Percentiles rank a stretch among this genome's conserved stretches.
phyloP scores from a whole-genome alignment of 2,329 filamentous ascomycete genomes.

The Exophiala xenobiotica region DNA sequence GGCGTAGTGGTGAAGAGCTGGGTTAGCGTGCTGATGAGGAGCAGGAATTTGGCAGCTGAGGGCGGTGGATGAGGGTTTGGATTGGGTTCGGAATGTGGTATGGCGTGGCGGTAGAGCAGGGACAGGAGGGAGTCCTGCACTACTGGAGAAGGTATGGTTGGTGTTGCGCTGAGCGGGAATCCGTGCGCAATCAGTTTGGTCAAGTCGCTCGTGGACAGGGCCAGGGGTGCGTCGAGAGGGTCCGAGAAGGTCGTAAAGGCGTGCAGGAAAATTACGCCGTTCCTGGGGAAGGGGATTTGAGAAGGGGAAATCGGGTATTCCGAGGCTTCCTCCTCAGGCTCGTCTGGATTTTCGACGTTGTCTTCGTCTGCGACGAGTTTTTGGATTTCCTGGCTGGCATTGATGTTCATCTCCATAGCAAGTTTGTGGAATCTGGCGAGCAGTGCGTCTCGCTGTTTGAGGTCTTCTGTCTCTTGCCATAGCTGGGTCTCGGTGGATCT shows the following conservation, averaged over 20 bases:
- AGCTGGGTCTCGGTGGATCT: constrained; percentile 51
- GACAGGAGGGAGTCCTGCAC: constrained; percentile 24
- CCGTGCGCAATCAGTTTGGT: constrained; percentile 24
- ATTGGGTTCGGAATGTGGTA: constrained; percentile 10
- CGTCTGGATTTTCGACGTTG: constrained; percentile 7
- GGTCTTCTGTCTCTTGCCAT: constrained; percentile 50
- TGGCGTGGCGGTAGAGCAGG: constrained; percentile 19
- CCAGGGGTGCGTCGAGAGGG: constrained; percentile 5
- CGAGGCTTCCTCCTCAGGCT: constrained; percentile 20
- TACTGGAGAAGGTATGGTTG: constrained; percentile 17
- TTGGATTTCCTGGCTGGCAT: constrained; percentile 16
- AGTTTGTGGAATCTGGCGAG: constrained; percentile 51
- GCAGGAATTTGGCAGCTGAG: constrained; percentile 23
- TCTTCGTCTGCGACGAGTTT: constrained; percentile 17
- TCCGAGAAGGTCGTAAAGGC: constrained; percentile 19
- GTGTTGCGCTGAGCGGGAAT: constrained; percentile 21
- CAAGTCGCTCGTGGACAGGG: constrained; percentile 17
- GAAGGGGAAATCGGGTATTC: constrained; percentile 31
- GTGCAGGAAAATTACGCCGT: constrained; percentile 26
- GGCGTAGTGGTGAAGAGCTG: constrained; percentile 28
- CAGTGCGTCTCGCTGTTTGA: constrained; percentile 55
- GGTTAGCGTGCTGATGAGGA: constrained; percentile 26
- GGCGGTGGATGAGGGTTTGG: constrained; percentile 8
- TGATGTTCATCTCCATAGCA: constrained; percentile 15
- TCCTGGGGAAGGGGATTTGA: constrained; percentile 29